These are phyloP conservation scores for Chaetomium strumarium DNA, from an alignment of 2,329 filamentous ascomycete species.

Conservation along the genomic window DNA sequence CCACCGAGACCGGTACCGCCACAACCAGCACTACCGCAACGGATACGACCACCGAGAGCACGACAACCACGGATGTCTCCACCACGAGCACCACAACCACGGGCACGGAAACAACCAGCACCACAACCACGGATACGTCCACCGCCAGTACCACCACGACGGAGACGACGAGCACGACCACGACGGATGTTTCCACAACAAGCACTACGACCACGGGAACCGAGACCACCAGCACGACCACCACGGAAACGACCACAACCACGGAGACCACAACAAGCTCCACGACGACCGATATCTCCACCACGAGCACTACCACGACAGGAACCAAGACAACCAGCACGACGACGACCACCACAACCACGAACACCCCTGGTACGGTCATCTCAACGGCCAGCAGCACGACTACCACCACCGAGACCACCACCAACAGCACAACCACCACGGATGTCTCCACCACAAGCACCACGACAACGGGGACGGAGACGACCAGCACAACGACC, in stretches of 20 bases:
- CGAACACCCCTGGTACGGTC: neutral
- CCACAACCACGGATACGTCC: neutral
- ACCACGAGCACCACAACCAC: constrained; percentile 4
- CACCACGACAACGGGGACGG: neutral
- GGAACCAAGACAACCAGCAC: constrained; percentile 1
- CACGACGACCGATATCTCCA: neutral
- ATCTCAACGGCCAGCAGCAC: constrained; percentile 1
- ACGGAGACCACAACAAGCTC: neutral
- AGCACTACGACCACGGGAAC: neutral
- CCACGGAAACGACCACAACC: neutral
- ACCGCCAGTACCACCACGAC: neutral
- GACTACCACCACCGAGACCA: neutral
- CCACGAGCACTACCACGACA: neutral
- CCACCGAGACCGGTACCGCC: neutral
- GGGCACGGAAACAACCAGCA: neutral
- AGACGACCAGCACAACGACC: neutral
- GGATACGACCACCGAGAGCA: too few species aligned
- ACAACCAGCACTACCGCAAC: neutral
- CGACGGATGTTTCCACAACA: neutral
- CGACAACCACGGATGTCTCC: neutral
- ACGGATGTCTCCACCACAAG: neutral
- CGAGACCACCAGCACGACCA: neutral
- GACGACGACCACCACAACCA: neutral
- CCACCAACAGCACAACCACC: neutral
- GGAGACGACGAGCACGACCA: neutral